phyloP scores from a whole-genome alignment of 2,329 filamentous ascomycete genomes.

The Alternaria metachromatica region DNA sequence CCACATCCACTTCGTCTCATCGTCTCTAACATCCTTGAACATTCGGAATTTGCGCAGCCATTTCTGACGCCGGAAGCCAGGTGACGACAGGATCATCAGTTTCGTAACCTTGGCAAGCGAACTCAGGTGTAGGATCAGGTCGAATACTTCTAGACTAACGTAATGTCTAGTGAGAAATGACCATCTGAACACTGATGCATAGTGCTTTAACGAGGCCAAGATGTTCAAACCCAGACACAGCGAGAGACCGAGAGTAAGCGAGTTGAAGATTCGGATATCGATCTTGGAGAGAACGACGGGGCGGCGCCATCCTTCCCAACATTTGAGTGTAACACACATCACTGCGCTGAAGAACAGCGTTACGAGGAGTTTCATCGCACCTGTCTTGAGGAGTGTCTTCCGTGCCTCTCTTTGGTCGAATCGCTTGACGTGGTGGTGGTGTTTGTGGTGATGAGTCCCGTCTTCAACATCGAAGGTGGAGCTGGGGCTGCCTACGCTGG shows the following conservation, averaged over 20 bases:
- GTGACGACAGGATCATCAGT: slow-evolving; percentile 43
- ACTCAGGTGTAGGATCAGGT: slow-evolving; percentile 41
- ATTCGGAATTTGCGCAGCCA: slow-evolving; percentile 32
- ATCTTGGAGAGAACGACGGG: slow-evolving; percentile 34
- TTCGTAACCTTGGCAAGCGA: slow-evolving; percentile 43
- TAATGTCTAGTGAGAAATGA: slow-evolving; percentile 42
- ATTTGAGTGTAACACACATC: slow-evolving; percentile 36
- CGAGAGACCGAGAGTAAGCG: slow-evolving; percentile 42
- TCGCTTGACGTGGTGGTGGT: slow-evolving; percentile 26
- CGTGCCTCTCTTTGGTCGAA: slow-evolving; percentile 44
- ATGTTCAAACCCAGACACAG: slow-evolving; percentile 45
- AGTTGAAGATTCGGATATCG: slow-evolving; percentile 42
- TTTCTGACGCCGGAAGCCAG: slow-evolving; percentile 33
- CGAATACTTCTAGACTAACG: slow-evolving; percentile 43
- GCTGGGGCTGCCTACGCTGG: slow-evolving; percentile 19
- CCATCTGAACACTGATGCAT: slow-evolving; percentile 44
- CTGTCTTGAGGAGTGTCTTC: slow-evolving; percentile 36
- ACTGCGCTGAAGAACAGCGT: slow-evolving; percentile 40
- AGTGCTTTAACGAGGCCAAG: slow-evolving; percentile 41
- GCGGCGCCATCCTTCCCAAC: slow-evolving; percentile 38
- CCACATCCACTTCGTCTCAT: slow-evolving; percentile 44
- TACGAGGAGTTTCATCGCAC: slow-evolving; percentile 32
- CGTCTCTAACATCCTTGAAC: slow-evolving; percentile 40
- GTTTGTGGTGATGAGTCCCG: slow-evolving; percentile 23
- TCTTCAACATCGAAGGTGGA: slow-evolving; percentile 24